These are phyloP conservation scores for Aristolochia contorta DNA, from an alignment of 164 flowering plant species.

Conservation along the genomic window DNA sequence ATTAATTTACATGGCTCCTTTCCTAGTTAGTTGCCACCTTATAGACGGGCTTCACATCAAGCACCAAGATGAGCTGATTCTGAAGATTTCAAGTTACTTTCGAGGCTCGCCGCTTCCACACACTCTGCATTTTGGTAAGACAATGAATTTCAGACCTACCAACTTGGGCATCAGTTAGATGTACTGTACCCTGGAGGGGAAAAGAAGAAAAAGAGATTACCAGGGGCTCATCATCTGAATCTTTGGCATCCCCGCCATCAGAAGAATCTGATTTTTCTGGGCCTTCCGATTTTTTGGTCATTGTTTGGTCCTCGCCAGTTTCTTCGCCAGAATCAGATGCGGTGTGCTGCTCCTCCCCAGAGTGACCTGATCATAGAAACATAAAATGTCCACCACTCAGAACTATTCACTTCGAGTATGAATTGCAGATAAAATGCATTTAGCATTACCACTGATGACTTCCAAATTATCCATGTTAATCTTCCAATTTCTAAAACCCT, in stretches of 20 bases:
- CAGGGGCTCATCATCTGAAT: conserved; percentile 77
- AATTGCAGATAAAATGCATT: too few relatives aligned
- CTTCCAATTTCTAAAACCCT: neutral
- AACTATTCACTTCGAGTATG: too few relatives aligned
- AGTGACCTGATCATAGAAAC: conserved; percentile 18
- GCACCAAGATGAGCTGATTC: neutral
- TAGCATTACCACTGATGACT: too few relatives aligned
- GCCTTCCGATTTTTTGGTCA: conserved; percentile 9
- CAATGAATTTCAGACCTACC: too few relatives aligned
- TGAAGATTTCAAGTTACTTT: neutral
- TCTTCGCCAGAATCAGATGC: conserved; percentile 13
- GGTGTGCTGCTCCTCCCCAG: conserved; percentile 17
- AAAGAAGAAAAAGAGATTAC: conserved; percentile 10
- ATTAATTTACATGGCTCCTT: too few relatives aligned
- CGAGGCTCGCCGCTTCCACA: conserved; percentile 40
- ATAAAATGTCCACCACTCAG: neutral
- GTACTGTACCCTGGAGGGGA: neutral
- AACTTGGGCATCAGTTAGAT: too few relatives aligned
- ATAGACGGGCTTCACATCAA: too few relatives aligned
- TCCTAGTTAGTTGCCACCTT: too few relatives aligned
- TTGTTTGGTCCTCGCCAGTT: conserved; percentile 8
- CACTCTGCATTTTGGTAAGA: conserved; percentile 33
- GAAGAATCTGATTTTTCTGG: conserved; percentile 15
- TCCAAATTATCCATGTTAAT: too few relatives aligned
- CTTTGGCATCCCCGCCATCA: conserved; percentile 18